Conservation (phyloP, 257 asterid species). For the Solanum clarkiae region DNA sequence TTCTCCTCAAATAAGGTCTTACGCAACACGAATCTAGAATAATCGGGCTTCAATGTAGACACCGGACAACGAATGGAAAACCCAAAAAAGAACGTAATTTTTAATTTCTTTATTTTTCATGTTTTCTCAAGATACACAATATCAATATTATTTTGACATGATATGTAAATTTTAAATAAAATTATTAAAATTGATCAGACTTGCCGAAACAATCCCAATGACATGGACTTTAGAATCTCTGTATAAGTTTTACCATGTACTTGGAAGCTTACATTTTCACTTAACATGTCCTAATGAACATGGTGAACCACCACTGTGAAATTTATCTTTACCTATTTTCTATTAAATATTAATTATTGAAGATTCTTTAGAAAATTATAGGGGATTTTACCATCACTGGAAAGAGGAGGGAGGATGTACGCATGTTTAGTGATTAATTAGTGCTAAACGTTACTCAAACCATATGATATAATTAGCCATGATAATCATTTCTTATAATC, state of each 20-base stretch:
- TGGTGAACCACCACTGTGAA: neutral
- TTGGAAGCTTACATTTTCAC: neutral
- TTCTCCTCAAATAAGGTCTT: no score
- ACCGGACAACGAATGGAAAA: no score
- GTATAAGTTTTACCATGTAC: neutral
- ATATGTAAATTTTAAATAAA: neutral
- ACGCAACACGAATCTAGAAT: accelerated
- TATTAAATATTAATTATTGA: neutral
- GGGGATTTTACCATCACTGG: neutral
- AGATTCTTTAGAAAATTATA: neutral
- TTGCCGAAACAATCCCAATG: neutral
- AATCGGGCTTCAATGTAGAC: no score
- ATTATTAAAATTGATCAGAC: neutral
- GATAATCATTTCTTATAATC: neutral
- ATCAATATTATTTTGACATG: neutral
- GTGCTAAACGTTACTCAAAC: neutral
- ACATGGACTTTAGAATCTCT: neutral
- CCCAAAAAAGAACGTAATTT: neutral
- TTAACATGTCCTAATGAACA: neutral
- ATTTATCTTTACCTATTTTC: neutral
- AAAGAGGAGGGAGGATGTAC: neutral
- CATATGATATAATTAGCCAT: neutral
- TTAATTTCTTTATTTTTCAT: neutral
- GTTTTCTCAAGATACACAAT: neutral
- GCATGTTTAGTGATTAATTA: neutral